Percentiles rank a stretch among this genome's conserved stretches.
Evolutionary conservation across 331 rosid genomes (phyloP).

Genomic region (Dryas integrifolia): DNA sequence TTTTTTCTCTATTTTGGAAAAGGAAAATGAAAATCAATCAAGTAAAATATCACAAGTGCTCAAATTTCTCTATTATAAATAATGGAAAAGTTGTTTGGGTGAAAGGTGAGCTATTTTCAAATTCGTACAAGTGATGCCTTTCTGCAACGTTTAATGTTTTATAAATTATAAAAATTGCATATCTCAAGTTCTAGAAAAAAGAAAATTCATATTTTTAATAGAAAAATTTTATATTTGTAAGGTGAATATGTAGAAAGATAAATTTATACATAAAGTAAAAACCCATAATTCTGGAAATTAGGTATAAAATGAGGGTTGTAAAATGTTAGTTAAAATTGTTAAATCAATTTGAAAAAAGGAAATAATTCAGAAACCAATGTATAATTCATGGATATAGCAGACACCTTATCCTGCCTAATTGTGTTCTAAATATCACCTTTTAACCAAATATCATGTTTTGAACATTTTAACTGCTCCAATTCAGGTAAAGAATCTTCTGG

Average conservation of each 20-base stretch:
- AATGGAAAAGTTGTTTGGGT: not conserved
- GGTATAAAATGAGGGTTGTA: not conserved
- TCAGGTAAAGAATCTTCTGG: conserved; percentile 50
- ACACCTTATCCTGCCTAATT: not conserved
- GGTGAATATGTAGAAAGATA: not conserved
- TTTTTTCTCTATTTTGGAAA: too few species aligned
- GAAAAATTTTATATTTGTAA: too few species aligned
- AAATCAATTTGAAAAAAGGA: not conserved
- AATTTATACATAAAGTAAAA: too few species aligned
- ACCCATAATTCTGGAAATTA: not conserved
- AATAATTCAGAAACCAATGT: not conserved
- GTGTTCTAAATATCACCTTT: not conserved
- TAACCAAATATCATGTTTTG: not conserved
- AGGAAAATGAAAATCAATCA: not conserved
- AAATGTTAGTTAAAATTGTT: not conserved
- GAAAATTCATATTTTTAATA: too few species aligned
- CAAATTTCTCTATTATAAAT: not conserved
- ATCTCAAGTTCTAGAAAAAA: not conserved
- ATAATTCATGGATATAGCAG: not conserved
- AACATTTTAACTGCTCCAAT: conserved; percentile 25
- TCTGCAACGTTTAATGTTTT: not conserved
- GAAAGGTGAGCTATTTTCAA: not conserved
- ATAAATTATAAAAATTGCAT: too few species aligned
- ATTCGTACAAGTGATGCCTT: too few species aligned
- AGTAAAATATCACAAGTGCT: not conserved